phyloP scores from a whole-genome alignment of 1,139 yeast genomes.

The Hansenula anomala region DNA sequence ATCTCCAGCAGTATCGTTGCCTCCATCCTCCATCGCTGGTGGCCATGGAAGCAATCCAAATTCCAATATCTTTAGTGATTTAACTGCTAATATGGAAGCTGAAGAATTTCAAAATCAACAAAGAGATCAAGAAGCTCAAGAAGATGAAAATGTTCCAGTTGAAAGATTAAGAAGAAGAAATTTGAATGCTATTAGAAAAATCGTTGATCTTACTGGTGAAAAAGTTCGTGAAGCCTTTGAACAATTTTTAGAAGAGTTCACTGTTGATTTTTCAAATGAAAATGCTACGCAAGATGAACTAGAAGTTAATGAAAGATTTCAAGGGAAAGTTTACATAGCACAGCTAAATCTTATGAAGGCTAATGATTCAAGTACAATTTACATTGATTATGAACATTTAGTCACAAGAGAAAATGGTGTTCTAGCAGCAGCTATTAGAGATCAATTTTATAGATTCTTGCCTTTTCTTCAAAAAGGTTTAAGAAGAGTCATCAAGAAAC shows the following conservation, averaged over 20 bases:
- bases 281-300: conserved; percentile 24
- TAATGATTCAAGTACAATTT: conserved; percentile 73
- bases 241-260: conserved; percentile 68
- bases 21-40: conserved; percentile 27
- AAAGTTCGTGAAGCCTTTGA: conserved; percentile 91
- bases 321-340: conserved; percentile 63
- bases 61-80: conserved; percentile 30
- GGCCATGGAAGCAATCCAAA: conserved; percentile 23
- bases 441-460: conserved; percentile 87
- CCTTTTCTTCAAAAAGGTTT: conserved; percentile 81
- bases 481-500: conserved; percentile 62
- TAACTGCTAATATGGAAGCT: conserved; percentile 9
- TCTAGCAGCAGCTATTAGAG: conserved; percentile 82
- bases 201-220: conserved; percentile 88
- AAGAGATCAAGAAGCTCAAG: conserved; percentile 6
- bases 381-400: conserved; percentile 81
- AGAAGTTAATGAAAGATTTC: conserved; percentile 32
- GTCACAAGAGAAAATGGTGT: conserved; percentile 78
- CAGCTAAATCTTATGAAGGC: conserved; percentile 80
- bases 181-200: conserved; percentile 73
- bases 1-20: conserved; percentile 20
- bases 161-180: conserved; percentile 28
- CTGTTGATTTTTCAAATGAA: conserved; percentile 25
- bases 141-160: conserved; percentile 6
- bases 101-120: conserved; percentile 3